phyloP scores from a whole-genome alignment of 169 alveolate genomes.

The Eimeria brunetti region DNA sequence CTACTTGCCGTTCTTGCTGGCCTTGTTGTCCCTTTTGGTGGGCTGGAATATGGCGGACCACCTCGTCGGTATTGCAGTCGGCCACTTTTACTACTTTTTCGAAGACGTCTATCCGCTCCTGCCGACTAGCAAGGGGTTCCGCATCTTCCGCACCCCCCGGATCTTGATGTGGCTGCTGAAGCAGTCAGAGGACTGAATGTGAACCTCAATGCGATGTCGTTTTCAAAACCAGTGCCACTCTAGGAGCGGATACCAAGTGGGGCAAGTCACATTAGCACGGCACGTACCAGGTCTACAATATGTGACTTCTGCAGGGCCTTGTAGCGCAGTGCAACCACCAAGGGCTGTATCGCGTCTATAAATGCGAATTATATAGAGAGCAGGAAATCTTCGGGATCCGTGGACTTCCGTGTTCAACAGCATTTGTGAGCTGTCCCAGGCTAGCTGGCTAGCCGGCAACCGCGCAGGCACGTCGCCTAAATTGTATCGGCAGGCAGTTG shows the following conservation, averaged over 20 bases:
- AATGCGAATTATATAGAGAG: not conserved
- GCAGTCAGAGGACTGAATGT: constrained; percentile 38
- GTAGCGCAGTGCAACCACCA: not conserved
- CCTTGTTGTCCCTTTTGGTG: constrained; percentile 88
- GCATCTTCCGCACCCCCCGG: constrained; percentile 91
- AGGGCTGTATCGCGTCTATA: not conserved
- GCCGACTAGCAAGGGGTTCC: constrained; percentile 93
- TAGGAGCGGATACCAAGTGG: not conserved
- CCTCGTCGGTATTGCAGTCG: constrained; percentile 93
- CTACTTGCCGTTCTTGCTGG: constrained; percentile 93
- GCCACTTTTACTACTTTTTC: constrained; percentile 94
- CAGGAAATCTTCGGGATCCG: not conserved
- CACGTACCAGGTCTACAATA: not conserved
- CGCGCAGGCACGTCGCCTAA: not conserved
- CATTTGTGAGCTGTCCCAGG: not conserved
- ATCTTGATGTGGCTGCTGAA: constrained; percentile 82
- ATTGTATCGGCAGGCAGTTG: not conserved
- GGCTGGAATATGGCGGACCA: constrained; percentile 93
- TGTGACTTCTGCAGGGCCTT: not conserved
- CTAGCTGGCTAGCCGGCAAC: not conserved
- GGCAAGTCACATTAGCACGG: not conserved
- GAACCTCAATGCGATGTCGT: not conserved
- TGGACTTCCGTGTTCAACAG: not conserved
- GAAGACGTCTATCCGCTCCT: constrained; percentile 93
- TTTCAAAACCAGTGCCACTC: not conserved